phyloP scores from a whole-genome alignment of 139 green algal species.

The Asterochloris sp. region DNA sequence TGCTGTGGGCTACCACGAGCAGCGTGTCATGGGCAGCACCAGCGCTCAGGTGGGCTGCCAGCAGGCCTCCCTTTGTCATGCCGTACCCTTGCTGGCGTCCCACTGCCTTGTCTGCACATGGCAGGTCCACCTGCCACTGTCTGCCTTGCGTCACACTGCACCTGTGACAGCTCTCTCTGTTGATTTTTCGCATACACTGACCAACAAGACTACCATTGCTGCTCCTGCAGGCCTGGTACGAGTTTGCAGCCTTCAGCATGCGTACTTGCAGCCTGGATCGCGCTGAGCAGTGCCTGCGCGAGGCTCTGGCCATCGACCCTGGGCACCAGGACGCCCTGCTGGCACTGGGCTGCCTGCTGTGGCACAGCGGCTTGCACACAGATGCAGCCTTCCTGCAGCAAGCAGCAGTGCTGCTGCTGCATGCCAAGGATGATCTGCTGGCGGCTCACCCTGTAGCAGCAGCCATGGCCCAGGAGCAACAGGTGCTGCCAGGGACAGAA shows the following conservation, averaged over 20 bases:
- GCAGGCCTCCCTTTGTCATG: not conserved
- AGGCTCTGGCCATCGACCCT: conserved; percentile 24
- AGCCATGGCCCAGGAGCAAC: not conserved
- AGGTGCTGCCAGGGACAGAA: not conserved
- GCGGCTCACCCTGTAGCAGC: not conserved
- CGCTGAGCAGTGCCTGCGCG: conserved; percentile 30
- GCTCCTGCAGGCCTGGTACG: conserved; percentile 26
- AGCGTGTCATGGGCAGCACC: conserved; percentile 11
- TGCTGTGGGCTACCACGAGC: conserved; percentile 23
- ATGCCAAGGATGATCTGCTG: conserved; percentile 1
- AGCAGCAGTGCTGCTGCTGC: conserved; percentile 16
- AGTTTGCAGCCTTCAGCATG: conserved; percentile 30
- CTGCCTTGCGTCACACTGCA: not conserved
- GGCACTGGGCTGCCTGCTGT: conserved; percentile 15
- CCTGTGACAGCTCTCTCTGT: no score
- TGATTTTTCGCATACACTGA: no score
- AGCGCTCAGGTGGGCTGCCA: conserved; percentile 7
- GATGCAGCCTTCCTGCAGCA: conserved; percentile 19
- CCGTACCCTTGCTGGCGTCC: not conserved
- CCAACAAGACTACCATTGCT: not conserved
- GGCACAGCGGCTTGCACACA: conserved; percentile 18
- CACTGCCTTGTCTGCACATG: not conserved
- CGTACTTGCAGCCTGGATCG: conserved; percentile 21
- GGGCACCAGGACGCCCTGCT: conserved; percentile 11
- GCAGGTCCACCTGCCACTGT: no score